These are phyloP conservation scores for Venturia carpophila DNA, from an alignment of 2,329 filamentous ascomycete species.

Conservation along the genomic window DNA sequence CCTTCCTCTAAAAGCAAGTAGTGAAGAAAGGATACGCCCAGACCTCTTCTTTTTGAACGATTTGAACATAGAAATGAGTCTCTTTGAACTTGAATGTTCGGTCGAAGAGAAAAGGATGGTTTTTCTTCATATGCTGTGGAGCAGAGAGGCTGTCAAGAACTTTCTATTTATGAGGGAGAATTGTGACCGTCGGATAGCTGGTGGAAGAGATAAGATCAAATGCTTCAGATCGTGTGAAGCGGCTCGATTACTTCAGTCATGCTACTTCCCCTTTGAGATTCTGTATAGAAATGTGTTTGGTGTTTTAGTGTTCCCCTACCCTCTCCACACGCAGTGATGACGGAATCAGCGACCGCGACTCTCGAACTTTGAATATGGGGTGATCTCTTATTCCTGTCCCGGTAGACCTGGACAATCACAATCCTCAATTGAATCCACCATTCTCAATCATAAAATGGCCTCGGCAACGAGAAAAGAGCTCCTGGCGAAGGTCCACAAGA, in stretches of 20 bases:
- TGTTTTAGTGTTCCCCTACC: neutral
- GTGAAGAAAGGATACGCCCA: no score
- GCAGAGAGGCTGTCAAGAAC: no score
- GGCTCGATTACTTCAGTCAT: neutral
- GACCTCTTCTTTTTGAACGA: no score
- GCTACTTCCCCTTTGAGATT: neutral
- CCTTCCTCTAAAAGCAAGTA: no score
- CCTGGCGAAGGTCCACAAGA: constrained; percentile 71
- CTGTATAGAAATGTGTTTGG: neutral
- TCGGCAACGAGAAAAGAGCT: constrained; percentile 63
- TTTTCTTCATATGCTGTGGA: no score
- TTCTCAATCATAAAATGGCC: constrained; percentile 21
- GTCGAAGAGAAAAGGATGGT: no score
- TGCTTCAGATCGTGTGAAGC: no score
- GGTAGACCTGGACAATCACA: neutral
- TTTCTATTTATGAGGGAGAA: no score
- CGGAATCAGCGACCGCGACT: neutral
- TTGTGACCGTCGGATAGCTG: no score
- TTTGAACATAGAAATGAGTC: no score
- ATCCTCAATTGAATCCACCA: neutral
- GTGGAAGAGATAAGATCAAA: no score
- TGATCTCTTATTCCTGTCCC: neutral
- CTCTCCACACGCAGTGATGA: constrained; percentile 5
- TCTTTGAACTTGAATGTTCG: no score
- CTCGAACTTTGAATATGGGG: neutral